phyloP scores from a whole-genome alignment of 345 rosid genomes.

The Arabidopsis arenosa region DNA sequence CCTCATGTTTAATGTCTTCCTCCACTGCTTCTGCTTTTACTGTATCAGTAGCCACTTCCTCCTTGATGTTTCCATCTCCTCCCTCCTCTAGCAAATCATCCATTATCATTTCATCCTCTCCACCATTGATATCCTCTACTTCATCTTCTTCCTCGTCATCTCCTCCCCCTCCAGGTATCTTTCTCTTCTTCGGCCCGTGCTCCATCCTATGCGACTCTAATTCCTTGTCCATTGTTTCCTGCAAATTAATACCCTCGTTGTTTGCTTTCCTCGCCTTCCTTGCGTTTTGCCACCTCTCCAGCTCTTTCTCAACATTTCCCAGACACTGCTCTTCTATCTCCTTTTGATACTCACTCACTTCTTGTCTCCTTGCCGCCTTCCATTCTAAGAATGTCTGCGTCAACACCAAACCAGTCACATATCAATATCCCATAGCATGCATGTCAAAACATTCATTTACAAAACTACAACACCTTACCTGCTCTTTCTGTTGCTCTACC shows the following conservation, averaged over 20 bases:
- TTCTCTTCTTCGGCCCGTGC: conserved; percentile 94
- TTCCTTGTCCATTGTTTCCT: conserved; percentile 98
- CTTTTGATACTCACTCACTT: conserved; percentile 80
- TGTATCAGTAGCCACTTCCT: conserved; percentile 45
- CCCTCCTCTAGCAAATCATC: conserved; percentile 76
- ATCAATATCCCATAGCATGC: conserved; percentile 7
- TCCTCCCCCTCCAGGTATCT: conserved; percentile 68
- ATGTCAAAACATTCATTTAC: conserved; percentile 26
- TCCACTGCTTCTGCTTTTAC: conserved; percentile 48
- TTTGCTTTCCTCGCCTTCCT: conserved; percentile 70
- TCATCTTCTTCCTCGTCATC: conserved; percentile 90
- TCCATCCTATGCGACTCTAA: conserved; percentile 90
- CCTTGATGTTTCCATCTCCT: conserved; percentile 61
- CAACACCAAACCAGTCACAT: conserved; percentile 12
- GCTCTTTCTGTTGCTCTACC: conserved; percentile 70
- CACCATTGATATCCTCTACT: conserved; percentile 83
- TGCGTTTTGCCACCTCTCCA: conserved; percentile 97
- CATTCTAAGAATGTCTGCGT: conserved; percentile 74
- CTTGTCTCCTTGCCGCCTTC: conserved; percentile 80
- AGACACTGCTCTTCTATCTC: conserved; percentile 70
- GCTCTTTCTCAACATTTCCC: conserved; percentile 81
- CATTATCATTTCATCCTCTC: conserved; percentile 89
- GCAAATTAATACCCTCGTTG: conserved; percentile 63
- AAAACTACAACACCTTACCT: conserved; percentile 49
- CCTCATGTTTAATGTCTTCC: conserved; percentile 35